Evolutionary conservation across 345 rosid species (phyloP).

Genomic region (Anacardium occidentale): DNA sequence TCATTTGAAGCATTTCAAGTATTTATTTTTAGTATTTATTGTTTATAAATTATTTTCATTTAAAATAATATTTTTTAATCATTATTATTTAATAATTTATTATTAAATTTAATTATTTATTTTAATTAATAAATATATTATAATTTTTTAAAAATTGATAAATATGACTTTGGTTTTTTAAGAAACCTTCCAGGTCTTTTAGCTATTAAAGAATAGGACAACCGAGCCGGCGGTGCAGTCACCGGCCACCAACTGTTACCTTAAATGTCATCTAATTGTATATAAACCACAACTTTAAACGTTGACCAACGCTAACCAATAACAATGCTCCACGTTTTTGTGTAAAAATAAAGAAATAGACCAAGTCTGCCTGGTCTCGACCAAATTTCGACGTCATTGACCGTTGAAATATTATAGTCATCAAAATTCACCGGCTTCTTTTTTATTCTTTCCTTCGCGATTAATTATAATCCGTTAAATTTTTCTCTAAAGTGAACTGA

Average conservation of each 20-base stretch:
- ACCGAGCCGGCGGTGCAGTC: background rate
- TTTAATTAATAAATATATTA: no score
- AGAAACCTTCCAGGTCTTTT: no score
- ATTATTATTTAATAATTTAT: no score
- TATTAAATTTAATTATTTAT: no score
- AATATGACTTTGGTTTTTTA: no score
- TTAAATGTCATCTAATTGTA: background rate
- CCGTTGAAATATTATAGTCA: slow-evolving; percentile 15
- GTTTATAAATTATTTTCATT: no score
- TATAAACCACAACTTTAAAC: background rate
- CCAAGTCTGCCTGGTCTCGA: background rate
- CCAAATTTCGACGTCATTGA: slow-evolving; percentile 12
- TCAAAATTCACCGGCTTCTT: background rate
- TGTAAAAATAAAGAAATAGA: background rate
- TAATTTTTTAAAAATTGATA: no score
- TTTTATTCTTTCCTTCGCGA: background rate
- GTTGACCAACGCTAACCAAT: background rate
- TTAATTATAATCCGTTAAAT: background rate
- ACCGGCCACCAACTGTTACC: background rate
- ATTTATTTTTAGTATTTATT: no score
- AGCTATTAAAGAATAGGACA: background rate
- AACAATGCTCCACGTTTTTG: background rate
- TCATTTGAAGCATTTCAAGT: no score
- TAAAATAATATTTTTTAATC: no score
- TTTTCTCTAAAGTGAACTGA: background rate